Evolutionary conservation across 2,329 filamentous ascomycete genomes (phyloP).

Genomic region (Xylariaceae sp.): DNA sequence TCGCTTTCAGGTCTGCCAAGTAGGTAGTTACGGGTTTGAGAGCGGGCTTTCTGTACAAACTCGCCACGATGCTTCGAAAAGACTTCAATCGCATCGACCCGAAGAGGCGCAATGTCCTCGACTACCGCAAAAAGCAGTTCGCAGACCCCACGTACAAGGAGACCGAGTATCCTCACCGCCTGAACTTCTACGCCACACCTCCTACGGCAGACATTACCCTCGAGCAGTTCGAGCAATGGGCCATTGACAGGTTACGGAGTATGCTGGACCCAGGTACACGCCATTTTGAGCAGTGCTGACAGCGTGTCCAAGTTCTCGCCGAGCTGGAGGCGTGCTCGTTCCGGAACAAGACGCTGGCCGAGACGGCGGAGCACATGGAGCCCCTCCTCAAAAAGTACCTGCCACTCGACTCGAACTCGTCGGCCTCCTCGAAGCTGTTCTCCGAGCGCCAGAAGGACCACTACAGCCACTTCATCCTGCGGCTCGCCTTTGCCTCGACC

Average conservation of each 20-base stretch:
- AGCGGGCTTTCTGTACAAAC: neutral
- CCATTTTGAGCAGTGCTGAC: slow-evolving; percentile 10
- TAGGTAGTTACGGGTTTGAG: too few species aligned
- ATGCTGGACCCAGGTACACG: slow-evolving; percentile 15
- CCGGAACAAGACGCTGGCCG: slow-evolving; percentile 76
- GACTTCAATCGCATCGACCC: slow-evolving; percentile 46
- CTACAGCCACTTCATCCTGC: slow-evolving; percentile 94
- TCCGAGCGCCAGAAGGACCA: slow-evolving; percentile 87
- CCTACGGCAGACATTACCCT: slow-evolving; percentile 92
- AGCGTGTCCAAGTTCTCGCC: slow-evolving; percentile 55
- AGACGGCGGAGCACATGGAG: slow-evolving; percentile 78
- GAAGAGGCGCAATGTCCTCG: slow-evolving; percentile 70
- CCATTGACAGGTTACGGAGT: slow-evolving; percentile 84
- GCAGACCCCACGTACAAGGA: slow-evolving; percentile 68
- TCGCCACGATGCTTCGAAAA: slow-evolving; percentile 20
- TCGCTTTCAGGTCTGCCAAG: too few species aligned
- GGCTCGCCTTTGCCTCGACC: slow-evolving; percentile 84
- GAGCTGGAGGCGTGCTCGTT: slow-evolving; percentile 93
- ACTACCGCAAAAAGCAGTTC: slow-evolving; percentile 83
- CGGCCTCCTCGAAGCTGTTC: slow-evolving; percentile 42
- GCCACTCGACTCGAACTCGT: slow-evolving; percentile 21
- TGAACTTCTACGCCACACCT: slow-evolving; percentile 86
- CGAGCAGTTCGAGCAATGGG: slow-evolving; percentile 98
- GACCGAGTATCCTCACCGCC: slow-evolving; percentile 70
- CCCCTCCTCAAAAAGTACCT: slow-evolving; percentile 69